These are phyloP conservation scores for Vanrija sp. DNA, from an alignment of 1,284 basidiomycete species.

Conservation along the genomic window DNA sequence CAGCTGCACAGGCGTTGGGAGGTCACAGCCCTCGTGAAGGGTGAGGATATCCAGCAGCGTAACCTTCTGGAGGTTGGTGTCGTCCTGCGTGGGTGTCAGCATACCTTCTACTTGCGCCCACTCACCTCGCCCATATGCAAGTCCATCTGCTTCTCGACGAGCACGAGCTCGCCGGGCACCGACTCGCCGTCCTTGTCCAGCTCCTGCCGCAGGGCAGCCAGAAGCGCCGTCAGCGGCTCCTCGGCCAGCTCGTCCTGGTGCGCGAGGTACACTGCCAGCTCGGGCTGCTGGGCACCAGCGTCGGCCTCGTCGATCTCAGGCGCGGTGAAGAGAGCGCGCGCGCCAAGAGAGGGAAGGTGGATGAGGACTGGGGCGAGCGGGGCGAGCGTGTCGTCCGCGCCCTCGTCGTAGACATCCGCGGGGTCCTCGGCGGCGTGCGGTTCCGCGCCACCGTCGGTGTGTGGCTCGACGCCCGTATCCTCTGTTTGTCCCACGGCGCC, in stretches of 20 bases:
- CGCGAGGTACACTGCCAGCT: constrained; percentile 25
- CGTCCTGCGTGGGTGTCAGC: constrained; percentile 27
- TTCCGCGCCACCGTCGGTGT: neutral
- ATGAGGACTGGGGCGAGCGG: constrained; percentile 29
- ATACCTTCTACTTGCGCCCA: neutral
- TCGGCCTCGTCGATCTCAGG: constrained; percentile 15
- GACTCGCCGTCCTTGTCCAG: constrained; percentile 21
- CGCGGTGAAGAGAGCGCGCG: constrained; percentile 28
- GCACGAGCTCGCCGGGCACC: constrained; percentile 27
- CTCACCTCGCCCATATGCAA: constrained; percentile 68
- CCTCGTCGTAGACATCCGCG: constrained; percentile 11
- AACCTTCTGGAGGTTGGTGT: constrained; percentile 33
- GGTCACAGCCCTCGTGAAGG: constrained; percentile 36
- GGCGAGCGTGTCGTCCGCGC: constrained; percentile 10
- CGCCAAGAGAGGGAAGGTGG: constrained; percentile 24
- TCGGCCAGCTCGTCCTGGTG: constrained; percentile 31
- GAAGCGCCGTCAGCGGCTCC: constrained; percentile 26
- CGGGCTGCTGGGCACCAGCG: constrained; percentile 1
- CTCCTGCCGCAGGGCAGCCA: constrained; percentile 26
- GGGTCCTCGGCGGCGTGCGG: constrained; percentile 2
- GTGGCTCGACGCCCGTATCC: too few species aligned
- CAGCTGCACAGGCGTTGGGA: constrained; percentile 39
- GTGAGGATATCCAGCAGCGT: constrained; percentile 39
- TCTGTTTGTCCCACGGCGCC: too few species aligned
- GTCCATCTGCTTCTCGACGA: constrained; percentile 49